Conservation (phyloP, 495 filamentous ascomycete genomes). For the Barbatosphaeria neglecta region DNA sequence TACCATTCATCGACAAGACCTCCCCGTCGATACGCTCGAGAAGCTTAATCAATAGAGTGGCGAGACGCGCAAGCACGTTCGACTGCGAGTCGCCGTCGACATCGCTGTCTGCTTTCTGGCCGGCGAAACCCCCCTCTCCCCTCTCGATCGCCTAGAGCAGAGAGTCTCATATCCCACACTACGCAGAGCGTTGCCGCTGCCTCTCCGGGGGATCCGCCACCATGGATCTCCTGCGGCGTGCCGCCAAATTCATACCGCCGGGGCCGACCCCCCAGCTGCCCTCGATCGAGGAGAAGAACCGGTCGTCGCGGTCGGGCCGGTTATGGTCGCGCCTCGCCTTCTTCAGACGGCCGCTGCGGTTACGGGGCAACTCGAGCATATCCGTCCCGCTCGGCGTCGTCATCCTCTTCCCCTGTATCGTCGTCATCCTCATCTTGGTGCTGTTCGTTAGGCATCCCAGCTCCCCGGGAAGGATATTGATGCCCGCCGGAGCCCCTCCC, state of each 20-base stretch:
- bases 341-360: slow-evolving; percentile 74
- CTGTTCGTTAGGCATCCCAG: slow-evolving; percentile 85
- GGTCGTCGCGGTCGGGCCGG: slow-evolving; percentile 14
- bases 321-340: slow-evolving; percentile 55
- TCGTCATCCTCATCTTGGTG: slow-evolving; percentile 80
- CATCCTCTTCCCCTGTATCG: slow-evolving; percentile 82
- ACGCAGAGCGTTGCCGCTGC: background rate
- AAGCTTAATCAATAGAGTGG: too few relatives aligned
- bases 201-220: slow-evolving; percentile 12
- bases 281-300: slow-evolving; percentile 34
- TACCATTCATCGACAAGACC: too few relatives aligned
- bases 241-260: slow-evolving; percentile 35
- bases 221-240: slow-evolving; percentile 47
- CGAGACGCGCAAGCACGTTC: too few relatives aligned
- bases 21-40: too few relatives aligned
- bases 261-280: slow-evolving; percentile 26
- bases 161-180: background rate
- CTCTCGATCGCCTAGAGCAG: background rate
- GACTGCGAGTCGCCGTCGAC: too few relatives aligned
- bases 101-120: too few relatives aligned
- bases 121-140: too few relatives aligned
- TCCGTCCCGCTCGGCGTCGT: slow-evolving; percentile 91
- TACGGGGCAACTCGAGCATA: slow-evolving; percentile 89
- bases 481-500: slow-evolving; percentile 83
- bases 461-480: slow-evolving; percentile 68